These are phyloP conservation scores for Pleochaeta shiraiana DNA, from an alignment of 2,329 filamentous ascomycete genomes.

Conservation along the genomic window DNA sequence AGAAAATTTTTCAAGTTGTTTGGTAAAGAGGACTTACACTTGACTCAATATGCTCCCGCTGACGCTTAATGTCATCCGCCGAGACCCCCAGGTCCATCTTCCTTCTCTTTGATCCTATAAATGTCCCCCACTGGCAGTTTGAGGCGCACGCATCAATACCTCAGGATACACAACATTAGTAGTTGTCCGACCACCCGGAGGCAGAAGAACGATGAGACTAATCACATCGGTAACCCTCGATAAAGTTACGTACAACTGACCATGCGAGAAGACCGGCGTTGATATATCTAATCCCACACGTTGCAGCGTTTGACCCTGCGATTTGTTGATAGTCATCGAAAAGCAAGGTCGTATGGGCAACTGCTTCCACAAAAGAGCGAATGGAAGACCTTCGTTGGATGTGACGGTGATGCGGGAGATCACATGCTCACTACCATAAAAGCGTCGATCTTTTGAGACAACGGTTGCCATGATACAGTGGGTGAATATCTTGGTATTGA, in stretches of 20 bases:
- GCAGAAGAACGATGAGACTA: not conserved
- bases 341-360: not conserved
- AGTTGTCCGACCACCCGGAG: not conserved
- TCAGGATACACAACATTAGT: not conserved
- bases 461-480: not conserved
- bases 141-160: not conserved
- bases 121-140: too few relatives aligned
- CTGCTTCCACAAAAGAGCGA: not conserved
- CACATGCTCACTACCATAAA: not conserved
- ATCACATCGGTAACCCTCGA: not conserved
- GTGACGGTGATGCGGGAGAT: not conserved
- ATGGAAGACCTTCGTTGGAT: not conserved
- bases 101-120: too few relatives aligned
- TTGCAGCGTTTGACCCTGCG: not conserved
- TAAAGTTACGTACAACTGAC: not conserved
- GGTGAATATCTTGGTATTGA: not conserved
- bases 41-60: too few relatives aligned
- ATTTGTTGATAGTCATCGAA: not conserved
- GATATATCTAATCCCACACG: not conserved
- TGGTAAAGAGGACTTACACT: too few relatives aligned
- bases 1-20: too few relatives aligned
- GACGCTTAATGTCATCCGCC: too few relatives aligned
- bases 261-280: not conserved
- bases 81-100: too few relatives aligned
- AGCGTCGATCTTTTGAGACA: not conserved